Conservation (phyloP, 345 rosid species). For the Moricandia arvensis region DNA sequence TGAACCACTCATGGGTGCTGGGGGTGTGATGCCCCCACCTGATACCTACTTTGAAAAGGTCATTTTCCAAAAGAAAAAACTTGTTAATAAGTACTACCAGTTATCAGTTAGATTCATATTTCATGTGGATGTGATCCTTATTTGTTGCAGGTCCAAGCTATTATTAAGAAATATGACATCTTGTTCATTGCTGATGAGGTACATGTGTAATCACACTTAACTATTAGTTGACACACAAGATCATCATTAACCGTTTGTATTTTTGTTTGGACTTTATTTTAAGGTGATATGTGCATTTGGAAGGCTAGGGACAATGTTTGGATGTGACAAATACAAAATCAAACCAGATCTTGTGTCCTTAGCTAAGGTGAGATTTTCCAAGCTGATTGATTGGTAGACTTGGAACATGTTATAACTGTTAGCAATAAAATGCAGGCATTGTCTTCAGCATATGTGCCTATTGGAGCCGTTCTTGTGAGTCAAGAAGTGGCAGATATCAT, state of each 20-base stretch:
- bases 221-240: not conserved
- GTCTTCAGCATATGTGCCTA: constrained; percentile 92
- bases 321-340: constrained; percentile 82
- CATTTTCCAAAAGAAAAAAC: no score
- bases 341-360: constrained; percentile 83
- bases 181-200: constrained; percentile 96
- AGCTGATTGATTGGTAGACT: not conserved
- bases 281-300: constrained; percentile 98
- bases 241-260: no score
- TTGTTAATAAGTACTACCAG: no score
- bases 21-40: constrained; percentile 95
- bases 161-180: constrained; percentile 80
- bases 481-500: constrained; percentile 84
- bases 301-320: constrained; percentile 96
- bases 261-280: constrained; percentile 1
- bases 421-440: constrained; percentile 53
- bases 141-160: constrained; percentile 93
- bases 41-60: constrained; percentile 86
- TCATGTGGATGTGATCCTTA: no score
- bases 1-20: constrained; percentile 97
- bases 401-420: not conserved
- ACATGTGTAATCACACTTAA: not conserved
- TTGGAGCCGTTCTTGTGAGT: constrained; percentile 84
- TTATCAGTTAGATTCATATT: no score
- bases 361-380: constrained; percentile 64